phyloP scores from a whole-genome alignment of 179 eudicot genomes.

The Beta corolliflora region DNA sequence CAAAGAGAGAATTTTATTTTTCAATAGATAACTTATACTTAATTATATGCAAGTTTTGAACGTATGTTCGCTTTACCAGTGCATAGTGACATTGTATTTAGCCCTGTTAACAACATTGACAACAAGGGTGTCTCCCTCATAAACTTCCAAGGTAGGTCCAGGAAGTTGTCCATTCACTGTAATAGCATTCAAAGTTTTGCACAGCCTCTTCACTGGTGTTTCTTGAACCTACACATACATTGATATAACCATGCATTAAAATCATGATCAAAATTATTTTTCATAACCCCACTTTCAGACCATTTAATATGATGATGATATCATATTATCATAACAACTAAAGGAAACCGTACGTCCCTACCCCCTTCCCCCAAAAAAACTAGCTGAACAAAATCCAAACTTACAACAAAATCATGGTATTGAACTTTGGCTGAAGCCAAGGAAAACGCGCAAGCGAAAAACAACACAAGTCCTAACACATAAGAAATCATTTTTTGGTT shows the following conservation, averaged over 20 bases:
- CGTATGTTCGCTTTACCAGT: conserved; percentile 51
- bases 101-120: conserved; percentile 69
- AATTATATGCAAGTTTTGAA: background rate
- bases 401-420: conserved; percentile 59
- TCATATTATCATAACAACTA: no score
- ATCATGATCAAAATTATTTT: no score
- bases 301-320: no score
- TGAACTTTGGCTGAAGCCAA: conserved; percentile 48
- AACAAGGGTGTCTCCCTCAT: conserved; percentile 73
- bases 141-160: conserved; percentile 73
- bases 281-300: no score
- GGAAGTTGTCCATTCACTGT: conserved; percentile 87
- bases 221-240: conserved; percentile 59
- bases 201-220: conserved; percentile 84
- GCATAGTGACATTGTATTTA: conserved; percentile 77
- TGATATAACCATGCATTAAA: background rate
- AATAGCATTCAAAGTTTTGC: conserved; percentile 59
- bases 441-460: conserved; percentile 27
- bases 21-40: background rate
- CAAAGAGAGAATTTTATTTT: background rate
- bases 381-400: background rate
- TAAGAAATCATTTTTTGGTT: conserved; percentile 17
- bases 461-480: conserved; percentile 41
- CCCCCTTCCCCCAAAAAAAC: no score
- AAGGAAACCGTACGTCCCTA: no score